Evolutionary conservation across 768 basidiomycete species (phyloP), one percentile per base, ranked within the genome.

Genomic region (Mycena rosella): DNA sequence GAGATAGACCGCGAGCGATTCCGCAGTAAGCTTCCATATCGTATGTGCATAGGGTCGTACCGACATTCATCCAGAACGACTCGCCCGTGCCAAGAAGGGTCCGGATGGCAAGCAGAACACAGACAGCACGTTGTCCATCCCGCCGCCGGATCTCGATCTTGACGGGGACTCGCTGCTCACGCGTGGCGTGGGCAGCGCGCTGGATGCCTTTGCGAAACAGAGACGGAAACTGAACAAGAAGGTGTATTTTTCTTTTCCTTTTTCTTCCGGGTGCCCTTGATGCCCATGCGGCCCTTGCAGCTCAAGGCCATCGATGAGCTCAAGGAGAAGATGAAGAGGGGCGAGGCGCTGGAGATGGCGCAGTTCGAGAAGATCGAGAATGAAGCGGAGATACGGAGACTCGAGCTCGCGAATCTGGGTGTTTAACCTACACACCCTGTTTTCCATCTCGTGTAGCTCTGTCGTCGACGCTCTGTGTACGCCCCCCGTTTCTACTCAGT

Each of bases 231-330:
- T n/a, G n/a, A n/a, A n/a, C n/a, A n/a, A n/a, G n/a, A n/a, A n/a
- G n/a, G n/a, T n/a, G n/a, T n/a, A n/a, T 40, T 40, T 40, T 10
- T 15, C 38, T 53, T 60, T 38, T n/a, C n/a, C 30, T 55, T 55
- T 38, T 55, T 38, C 27, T 55, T 55, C 20, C 8, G 51, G 51
- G 51, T 17, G 51, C 9, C 13, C 30, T 53, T 18, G 53, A 26
- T 55, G 53, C 53, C 38, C 32, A 55, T 55, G 30, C 27, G 34
- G 53, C 53, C 34, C 51, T 55, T 34, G 53, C 53, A 55, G 53
- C 34, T 36, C 11, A 38, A 17, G 13, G 32, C 32, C 18, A 55
- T 55, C 20, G 14, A 20, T 26, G 34, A 34, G n/a, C 30, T 55
- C 34, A 55, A 55, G 34, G 53, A 55, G 53, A 55, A 55, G 27